phyloP scores from a whole-genome alignment of 2,329 filamentous ascomycete genomes.

The Phaeosphaeriaceae sp. region DNA sequence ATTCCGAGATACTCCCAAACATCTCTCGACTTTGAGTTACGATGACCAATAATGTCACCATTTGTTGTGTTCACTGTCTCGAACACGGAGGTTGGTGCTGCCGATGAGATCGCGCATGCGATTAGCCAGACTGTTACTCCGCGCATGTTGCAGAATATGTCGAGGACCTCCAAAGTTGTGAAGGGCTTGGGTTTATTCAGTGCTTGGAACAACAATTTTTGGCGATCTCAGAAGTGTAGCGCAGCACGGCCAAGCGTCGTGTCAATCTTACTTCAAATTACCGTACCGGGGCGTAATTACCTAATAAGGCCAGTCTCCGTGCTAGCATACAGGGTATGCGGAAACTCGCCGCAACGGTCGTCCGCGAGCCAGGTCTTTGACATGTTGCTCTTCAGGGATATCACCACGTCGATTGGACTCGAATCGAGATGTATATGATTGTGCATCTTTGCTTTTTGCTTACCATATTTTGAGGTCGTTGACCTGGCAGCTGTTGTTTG shows the following conservation, averaged over 20 bases:
- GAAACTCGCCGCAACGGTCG: too few relatives aligned
- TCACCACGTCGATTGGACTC: background rate
- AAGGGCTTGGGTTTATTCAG: background rate
- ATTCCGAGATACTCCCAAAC: constrained; percentile 46
- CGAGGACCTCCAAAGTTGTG: background rate
- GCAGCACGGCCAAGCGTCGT: background rate
- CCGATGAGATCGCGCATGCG: constrained; percentile 4
- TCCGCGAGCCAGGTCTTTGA: background rate
- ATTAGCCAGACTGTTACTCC: constrained; percentile 7
- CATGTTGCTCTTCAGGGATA: background rate
- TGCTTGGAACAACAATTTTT: too few relatives aligned
- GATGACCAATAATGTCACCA: constrained; percentile 32
- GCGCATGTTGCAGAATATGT: constrained; percentile 5
- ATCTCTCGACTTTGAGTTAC: constrained; percentile 15
- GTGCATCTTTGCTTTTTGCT: too few relatives aligned
- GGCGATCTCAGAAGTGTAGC: background rate
- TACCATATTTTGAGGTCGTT: too few relatives aligned
- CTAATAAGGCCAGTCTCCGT: background rate
- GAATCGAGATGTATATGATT: too few relatives aligned
- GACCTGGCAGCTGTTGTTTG: too few relatives aligned
- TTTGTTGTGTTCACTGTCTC: constrained; percentile 27
- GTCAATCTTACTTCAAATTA: background rate
- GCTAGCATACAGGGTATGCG: background rate
- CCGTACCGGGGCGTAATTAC: background rate
- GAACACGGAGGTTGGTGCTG: constrained; percentile 19